Conservation (phyloP, 257 asterid species). For the Thymus quinquecostatus region DNA sequence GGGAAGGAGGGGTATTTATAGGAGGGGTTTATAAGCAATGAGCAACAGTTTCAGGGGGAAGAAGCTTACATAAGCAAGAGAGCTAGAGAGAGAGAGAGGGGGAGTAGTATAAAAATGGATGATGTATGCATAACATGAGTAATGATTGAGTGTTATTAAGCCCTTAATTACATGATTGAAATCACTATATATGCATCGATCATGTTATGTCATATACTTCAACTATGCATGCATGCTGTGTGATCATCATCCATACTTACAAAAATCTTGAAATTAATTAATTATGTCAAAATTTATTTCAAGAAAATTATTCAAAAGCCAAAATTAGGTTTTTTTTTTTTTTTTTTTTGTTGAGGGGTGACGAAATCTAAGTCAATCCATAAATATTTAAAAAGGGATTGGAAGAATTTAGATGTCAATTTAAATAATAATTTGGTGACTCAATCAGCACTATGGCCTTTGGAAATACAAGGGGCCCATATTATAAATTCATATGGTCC, state of each 20-base stretch:
- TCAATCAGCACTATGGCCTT: conserved; percentile 54
- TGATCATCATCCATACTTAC: conserved; percentile 10
- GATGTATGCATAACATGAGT: conserved; percentile 43
- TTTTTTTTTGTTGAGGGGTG: conserved; percentile 34
- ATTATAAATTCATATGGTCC: conserved; percentile 39
- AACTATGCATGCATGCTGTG: conserved; percentile 31
- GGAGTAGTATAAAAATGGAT: conserved; percentile 29
- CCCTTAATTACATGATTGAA: conserved; percentile 29
- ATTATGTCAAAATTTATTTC: conserved; percentile 26
- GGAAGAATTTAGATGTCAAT: conserved; percentile 35
- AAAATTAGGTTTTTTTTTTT: not conserved
- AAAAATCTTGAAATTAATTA: conserved; percentile 25
- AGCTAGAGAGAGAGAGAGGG: conserved; percentile 5
- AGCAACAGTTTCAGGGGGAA: conserved; percentile 38
- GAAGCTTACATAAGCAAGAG: conserved; percentile 51
- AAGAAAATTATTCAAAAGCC: conserved; percentile 9
- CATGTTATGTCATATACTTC: conserved; percentile 27
- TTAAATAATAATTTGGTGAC: conserved; percentile 50
- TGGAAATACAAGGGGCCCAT: conserved; percentile 58
- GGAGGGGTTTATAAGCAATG: conserved; percentile 37
- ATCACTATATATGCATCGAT: conserved; percentile 23
- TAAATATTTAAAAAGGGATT: conserved; percentile 39
- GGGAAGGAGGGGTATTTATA: conserved; percentile 63
- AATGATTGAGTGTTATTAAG: conserved; percentile 37
- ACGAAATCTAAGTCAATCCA: conserved; percentile 56